Evolutionary conservation across 176 grass and related monocot species (phyloP).

Genomic region (Echinochloa phyllopogon): DNA sequence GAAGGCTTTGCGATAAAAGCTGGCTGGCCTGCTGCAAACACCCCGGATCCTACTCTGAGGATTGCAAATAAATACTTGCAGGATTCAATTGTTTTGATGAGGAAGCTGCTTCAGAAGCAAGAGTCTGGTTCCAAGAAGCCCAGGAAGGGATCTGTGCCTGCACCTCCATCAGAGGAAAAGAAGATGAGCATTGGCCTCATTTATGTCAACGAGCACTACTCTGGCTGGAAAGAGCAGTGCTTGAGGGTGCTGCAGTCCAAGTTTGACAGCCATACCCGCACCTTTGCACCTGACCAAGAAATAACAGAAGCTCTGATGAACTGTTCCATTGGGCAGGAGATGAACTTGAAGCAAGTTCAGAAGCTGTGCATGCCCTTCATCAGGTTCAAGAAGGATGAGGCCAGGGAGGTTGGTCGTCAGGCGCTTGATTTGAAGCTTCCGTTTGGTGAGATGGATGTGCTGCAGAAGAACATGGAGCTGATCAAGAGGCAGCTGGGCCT

Average conservation of each 20-base stretch:
- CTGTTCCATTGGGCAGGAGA: slow-evolving; percentile 39
- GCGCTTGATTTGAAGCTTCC: slow-evolving; percentile 66
- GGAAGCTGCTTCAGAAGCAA: slow-evolving; percentile 62
- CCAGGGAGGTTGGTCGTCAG: slow-evolving; percentile 44
- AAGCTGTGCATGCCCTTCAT: slow-evolving; percentile 78
- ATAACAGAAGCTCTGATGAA: slow-evolving; percentile 54
- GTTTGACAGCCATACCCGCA: slow-evolving; percentile 39
- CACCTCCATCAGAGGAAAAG: not conserved
- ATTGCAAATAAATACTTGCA: not conserved
- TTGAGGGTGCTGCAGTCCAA: slow-evolving; percentile 56
- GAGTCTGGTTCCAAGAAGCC: slow-evolving; percentile 55
- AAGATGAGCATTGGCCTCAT: slow-evolving; percentile 56
- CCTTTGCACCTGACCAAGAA: slow-evolving; percentile 60
- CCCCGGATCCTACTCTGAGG: not conserved
- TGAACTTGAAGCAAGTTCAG: slow-evolving; percentile 63
- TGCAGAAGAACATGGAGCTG: slow-evolving; percentile 53
- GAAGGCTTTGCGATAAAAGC: not conserved
- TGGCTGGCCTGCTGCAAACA: not conserved
- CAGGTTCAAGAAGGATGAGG: slow-evolving; percentile 60
- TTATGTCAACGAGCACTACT: slow-evolving; percentile 62
- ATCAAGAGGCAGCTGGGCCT: slow-evolving; percentile 65
- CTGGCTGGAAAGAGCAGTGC: slow-evolving; percentile 68
- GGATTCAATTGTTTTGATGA: slow-evolving; percentile 29
- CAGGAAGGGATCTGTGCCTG: slow-evolving; percentile 48
- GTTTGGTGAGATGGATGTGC: slow-evolving; percentile 64